Conservation (phyloP, 2,329 filamentous ascomycete genomes). For the Capronia americana region DNA sequence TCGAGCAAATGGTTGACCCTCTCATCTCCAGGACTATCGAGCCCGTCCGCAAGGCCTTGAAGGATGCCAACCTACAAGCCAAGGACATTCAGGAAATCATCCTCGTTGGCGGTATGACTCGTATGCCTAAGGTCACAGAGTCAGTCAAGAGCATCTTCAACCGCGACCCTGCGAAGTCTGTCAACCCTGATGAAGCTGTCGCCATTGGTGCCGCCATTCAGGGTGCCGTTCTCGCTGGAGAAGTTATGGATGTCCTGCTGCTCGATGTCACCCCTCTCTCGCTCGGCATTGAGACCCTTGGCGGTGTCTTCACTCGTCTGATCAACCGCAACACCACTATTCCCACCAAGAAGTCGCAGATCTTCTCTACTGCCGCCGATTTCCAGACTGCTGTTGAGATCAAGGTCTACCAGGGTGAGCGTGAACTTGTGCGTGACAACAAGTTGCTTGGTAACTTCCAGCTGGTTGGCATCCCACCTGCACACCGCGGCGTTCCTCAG, state of each 20-base stretch:
- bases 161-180: constrained; percentile 94
- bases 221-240: constrained; percentile 93
- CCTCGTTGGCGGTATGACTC: constrained; percentile 98
- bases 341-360: constrained; percentile 98
- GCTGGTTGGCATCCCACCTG: constrained; percentile 94
- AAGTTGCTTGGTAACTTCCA: constrained; percentile 99
- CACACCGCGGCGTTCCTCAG: constrained; percentile 94
- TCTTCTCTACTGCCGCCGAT: constrained; percentile 96
- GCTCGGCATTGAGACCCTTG: constrained; percentile 97
- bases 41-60: constrained; percentile 93
- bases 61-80: constrained; percentile 88
- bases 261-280: constrained; percentile 96
- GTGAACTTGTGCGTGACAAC: constrained; percentile 98
- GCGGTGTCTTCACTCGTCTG: constrained; percentile 95
- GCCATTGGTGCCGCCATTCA: constrained; percentile 97
- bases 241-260: constrained; percentile 93
- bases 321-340: constrained; percentile 99
- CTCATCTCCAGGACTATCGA: constrained; percentile 86
- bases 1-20: constrained; percentile 90
- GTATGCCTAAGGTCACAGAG: constrained; percentile 98
- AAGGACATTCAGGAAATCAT: constrained; percentile 98
- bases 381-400: constrained; percentile 99
- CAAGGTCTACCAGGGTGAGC: constrained; percentile 99
- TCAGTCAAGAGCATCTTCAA: constrained; percentile 97
- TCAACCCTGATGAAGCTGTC: constrained; percentile 98